Evolutionary conservation across 176 grass and related monocot species (phyloP), one percentile per base, ranked within the genome.

Genomic region (Zoysia pacifica): DNA sequence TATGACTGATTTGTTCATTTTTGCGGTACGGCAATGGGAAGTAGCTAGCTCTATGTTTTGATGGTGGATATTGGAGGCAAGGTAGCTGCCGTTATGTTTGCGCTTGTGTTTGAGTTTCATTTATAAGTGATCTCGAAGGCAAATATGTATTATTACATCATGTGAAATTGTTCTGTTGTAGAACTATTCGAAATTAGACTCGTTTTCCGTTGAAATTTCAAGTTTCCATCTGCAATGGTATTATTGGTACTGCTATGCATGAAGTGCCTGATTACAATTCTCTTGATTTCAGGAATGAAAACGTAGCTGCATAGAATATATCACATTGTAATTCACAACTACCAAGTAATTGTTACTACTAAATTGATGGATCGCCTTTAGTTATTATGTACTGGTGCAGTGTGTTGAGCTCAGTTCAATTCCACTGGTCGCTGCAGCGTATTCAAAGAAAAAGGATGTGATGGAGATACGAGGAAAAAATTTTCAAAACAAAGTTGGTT

Each of bases 1-100:
- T 35, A 14, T 60, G 68, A 37, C 67, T 43, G 14, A 60, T 68
- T 74, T 68, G 38, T 79, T 70, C 39, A 5, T 42, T 84, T 75
- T 5, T 4, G 9, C 9, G 59, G 20, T 36, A 20, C 6, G 62
- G 19, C 48, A 16, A 5, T 67, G 12, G 48, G 9, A 16, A 28
- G 0, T 54, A 43, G 15, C 44, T 28, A 11, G 35, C 40, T 67
- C 1, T 66, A 46, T n/a, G 8, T 5, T 83, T 79, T 74, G 39
- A 10, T 19, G 74, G 20, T 75, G 46, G 44, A 73, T 59, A 43
- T 62, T 73, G 44, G 52, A 62, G 39, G 14, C 10, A 38, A 63
- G 62, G 11, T 64, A 53, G 9, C 2, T 70, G n/a, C 19, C 47
- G 43, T 73, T 73, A 51, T 67, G 4, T 54, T 46, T 48, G 62